Conservation (phyloP, 2,329 filamentous ascomycete genomes). For the Lecanoromycetidae sp. region DNA sequence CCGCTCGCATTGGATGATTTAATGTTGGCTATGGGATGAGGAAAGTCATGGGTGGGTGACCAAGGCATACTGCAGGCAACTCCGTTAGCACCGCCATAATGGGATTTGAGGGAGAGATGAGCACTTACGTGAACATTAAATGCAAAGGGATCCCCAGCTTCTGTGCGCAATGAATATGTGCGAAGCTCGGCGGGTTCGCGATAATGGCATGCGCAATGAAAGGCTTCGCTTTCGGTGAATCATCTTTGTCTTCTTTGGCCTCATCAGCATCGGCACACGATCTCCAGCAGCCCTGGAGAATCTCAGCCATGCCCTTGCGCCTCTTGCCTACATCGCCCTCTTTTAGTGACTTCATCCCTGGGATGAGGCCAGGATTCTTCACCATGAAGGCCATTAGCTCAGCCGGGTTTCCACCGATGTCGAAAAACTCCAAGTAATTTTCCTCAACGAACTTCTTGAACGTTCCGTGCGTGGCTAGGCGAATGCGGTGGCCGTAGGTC, state of each 20-base stretch:
- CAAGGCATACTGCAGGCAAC: conserved; percentile 62
- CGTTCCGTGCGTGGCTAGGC: conserved; percentile 58
- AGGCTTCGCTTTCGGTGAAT: conserved; percentile 39
- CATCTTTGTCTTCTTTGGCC: conserved; percentile 37
- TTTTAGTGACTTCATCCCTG: conserved; percentile 62
- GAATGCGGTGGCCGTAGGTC: conserved; percentile 57
- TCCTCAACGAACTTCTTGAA: conserved; percentile 59
- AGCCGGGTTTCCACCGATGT: conserved; percentile 63
- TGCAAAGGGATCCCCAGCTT: conserved; percentile 65
- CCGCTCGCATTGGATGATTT: conserved; percentile 62
- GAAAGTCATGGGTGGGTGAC: conserved; percentile 73
- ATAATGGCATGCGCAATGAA: conserved; percentile 83
- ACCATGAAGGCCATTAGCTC: conserved; percentile 86
- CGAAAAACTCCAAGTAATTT: conserved; percentile 66
- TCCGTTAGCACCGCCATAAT: conserved; percentile 8
- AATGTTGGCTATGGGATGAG: conserved; percentile 76
- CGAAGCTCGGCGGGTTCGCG: conserved; percentile 68
- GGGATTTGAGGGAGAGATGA: neutral
- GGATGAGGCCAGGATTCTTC: conserved; percentile 76
- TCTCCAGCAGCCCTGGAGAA: conserved; percentile 75
- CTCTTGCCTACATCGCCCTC: conserved; percentile 66
- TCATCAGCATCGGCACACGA: conserved; percentile 72
- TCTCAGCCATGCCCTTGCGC: conserved; percentile 62
- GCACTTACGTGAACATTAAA: conserved; percentile 72
- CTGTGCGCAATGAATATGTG: conserved; percentile 69